phyloP scores from a whole-genome alignment of 2,329 filamentous ascomycete species.

The Dendryphion nanum region DNA sequence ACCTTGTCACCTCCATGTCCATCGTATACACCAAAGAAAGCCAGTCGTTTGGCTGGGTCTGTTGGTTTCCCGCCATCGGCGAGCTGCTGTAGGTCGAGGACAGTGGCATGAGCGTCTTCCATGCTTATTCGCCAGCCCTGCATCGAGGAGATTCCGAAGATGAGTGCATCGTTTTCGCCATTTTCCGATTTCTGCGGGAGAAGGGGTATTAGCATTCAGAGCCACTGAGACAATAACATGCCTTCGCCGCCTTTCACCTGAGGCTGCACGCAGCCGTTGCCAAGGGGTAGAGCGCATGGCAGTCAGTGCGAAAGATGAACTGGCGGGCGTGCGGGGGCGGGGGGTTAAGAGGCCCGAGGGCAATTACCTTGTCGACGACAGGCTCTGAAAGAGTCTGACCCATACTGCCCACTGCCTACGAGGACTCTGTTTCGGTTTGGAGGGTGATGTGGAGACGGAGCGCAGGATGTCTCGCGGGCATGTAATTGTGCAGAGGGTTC shows the following conservation, averaged over 20 bases:
- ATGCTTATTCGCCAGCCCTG: slow-evolving; percentile 99
- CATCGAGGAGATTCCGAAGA: slow-evolving; percentile 97
- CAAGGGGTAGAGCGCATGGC: slow-evolving; percentile 10
- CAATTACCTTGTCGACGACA: slow-evolving; percentile 93
- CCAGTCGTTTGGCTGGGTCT: slow-evolving; percentile 69
- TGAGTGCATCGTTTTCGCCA: slow-evolving; percentile 87
- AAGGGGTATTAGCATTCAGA: slow-evolving; percentile 4
- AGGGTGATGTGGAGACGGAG: slow-evolving; percentile 20
- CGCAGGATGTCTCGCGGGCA: slow-evolving; percentile 23
- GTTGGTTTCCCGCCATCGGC: slow-evolving; percentile 56
- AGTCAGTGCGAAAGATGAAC: too few relatives aligned
- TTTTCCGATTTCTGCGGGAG: slow-evolving; percentile 71
- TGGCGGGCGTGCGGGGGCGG: slow-evolving; percentile 29
- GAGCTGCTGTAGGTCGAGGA: slow-evolving; percentile 79
- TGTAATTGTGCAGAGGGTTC: slow-evolving; percentile 33
- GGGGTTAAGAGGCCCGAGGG: slow-evolving; percentile 16
- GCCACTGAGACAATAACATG: background rate
- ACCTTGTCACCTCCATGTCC: slow-evolving; percentile 97
- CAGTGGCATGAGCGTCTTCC: slow-evolving; percentile 90
- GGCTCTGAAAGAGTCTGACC: slow-evolving; percentile 99
- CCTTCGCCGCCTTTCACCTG: slow-evolving; percentile 1
- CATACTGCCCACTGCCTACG: slow-evolving; percentile 57
- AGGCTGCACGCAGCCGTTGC: slow-evolving; percentile 14
- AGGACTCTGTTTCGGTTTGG: slow-evolving; percentile 19
- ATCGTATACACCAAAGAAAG: slow-evolving; percentile 98